Evolutionary conservation across 208 protist species (phyloP).

Genomic region (Vickermania ingenoplastis): DNA sequence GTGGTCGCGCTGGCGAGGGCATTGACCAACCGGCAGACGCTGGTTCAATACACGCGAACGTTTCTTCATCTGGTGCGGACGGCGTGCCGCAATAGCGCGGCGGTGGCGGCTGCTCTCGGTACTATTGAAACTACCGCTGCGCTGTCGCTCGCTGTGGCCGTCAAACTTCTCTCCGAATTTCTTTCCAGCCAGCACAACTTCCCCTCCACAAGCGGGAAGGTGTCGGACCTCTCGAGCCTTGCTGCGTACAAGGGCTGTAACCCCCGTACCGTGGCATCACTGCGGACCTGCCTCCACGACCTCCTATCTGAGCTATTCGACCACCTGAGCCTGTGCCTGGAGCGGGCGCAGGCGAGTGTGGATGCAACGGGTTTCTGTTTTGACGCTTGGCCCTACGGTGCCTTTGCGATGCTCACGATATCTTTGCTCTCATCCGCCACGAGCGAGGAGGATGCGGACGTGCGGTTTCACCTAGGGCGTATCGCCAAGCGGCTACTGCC

Average conservation of each 20-base stretch:
- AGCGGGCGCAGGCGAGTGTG: constrained; percentile 15
- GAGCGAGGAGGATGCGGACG: constrained; percentile 27
- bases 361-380: constrained; percentile 28
- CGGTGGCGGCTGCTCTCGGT: constrained; percentile 16
- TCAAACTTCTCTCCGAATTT: no score
- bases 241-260: constrained; percentile 60
- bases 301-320: constrained; percentile 32
- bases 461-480: constrained; percentile 17
- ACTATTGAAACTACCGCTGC: no score
- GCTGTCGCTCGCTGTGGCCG: no score
- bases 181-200: no score
- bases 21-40: constrained; percentile 8
- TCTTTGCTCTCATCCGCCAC: constrained; percentile 47
- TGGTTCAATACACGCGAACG: constrained; percentile 6
- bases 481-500: constrained; percentile 27
- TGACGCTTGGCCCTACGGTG: constrained; percentile 14
- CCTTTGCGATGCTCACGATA: constrained; percentile 35
- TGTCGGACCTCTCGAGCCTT: no score
- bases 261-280: constrained; percentile 19
- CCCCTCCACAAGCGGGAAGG: no score
- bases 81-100: constrained; percentile 6
- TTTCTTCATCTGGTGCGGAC: constrained; percentile 7
- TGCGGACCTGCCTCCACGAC: constrained; percentile 36
- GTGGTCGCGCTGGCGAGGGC: not conserved
- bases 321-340: constrained; percentile 22